Conservation (phyloP, 768 basidiomycete species). For the Tylopilus balloui region DNA sequence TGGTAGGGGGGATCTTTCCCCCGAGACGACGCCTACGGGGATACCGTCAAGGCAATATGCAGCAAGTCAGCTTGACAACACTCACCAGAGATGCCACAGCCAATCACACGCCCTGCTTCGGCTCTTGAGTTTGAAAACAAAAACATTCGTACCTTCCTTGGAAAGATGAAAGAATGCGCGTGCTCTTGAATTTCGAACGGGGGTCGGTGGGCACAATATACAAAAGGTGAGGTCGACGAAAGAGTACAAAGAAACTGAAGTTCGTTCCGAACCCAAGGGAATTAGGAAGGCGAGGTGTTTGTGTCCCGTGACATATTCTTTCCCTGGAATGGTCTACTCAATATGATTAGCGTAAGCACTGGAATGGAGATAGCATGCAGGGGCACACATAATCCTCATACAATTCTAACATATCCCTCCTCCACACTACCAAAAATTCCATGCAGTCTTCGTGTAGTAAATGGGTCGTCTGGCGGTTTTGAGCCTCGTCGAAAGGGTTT, state of each 20-base stretch:
- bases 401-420: conserved; percentile 70
- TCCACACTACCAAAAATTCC: conserved; percentile 86
- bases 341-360: conserved; percentile 5
- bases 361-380: background rate
- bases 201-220: conserved; percentile 58
- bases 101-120: conserved; percentile 81
- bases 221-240: conserved; percentile 83
- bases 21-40: conserved; percentile 62
- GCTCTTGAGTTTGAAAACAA: conserved; percentile 79
- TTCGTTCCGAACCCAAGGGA: conserved; percentile 58
- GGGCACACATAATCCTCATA: conserved; percentile 77
- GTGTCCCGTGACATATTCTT: conserved; percentile 62
- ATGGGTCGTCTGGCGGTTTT: conserved; percentile 59
- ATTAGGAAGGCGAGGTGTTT: conserved; percentile 79
- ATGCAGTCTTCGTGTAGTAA: conserved; percentile 64
- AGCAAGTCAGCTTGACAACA: background rate
- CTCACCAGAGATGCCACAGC: conserved; percentile 83
- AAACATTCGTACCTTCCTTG: conserved; percentile 75
- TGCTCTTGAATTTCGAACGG: conserved; percentile 38
- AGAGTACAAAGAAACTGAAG: conserved; percentile 81
- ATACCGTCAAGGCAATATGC: background rate
- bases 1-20: conserved; percentile 58
- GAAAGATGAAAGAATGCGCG: conserved; percentile 47
- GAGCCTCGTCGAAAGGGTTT: conserved; percentile 57
- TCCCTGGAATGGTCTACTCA: conserved; percentile 55